Evolutionary conservation across 2,329 filamentous ascomycete species (phyloP).

Genomic region (Talaromyces albobiverticillius): DNA sequence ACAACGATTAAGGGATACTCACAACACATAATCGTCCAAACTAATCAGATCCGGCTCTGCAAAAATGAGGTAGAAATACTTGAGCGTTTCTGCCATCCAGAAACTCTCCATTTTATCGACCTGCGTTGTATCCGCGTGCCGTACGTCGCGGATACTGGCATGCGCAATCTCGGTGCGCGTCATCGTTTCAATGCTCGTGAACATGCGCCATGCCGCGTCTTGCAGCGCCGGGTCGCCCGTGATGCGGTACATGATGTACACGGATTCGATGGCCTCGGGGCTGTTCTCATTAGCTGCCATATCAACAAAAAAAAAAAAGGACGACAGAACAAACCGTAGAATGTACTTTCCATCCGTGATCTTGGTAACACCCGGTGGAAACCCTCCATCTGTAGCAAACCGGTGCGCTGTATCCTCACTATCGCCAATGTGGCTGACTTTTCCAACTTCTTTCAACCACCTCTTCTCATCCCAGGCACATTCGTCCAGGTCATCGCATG

Average conservation of each 20-base stretch:
- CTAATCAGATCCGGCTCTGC: constrained; percentile 38
- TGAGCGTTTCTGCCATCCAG: constrained; percentile 46
- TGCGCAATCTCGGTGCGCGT: constrained; percentile 44
- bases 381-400: constrained; percentile 1
- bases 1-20: constrained; percentile 17
- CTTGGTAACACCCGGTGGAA: constrained; percentile 15
- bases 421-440: neutral
- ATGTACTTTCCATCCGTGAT: constrained; percentile 15
- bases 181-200: constrained; percentile 44
- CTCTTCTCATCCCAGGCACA: constrained; percentile 56
- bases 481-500: constrained; percentile 42
- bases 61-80: constrained; percentile 47
- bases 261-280: constrained; percentile 60
- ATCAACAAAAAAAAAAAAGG: neutral
- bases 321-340: constrained; percentile 14
- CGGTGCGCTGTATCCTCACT: constrained; percentile 1
- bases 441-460: constrained; percentile 31
- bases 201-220: constrained; percentile 51
- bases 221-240: constrained; percentile 52
- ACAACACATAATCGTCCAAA: constrained; percentile 45
- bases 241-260: constrained; percentile 60
- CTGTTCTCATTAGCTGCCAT: constrained; percentile 17
- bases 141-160: constrained; percentile 44
- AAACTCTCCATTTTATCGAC: constrained; percentile 45
- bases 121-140: constrained; percentile 24